Conservation (phyloP, 2,329 filamentous ascomycete genomes). For the Pseudogymnoascus sp. region DNA sequence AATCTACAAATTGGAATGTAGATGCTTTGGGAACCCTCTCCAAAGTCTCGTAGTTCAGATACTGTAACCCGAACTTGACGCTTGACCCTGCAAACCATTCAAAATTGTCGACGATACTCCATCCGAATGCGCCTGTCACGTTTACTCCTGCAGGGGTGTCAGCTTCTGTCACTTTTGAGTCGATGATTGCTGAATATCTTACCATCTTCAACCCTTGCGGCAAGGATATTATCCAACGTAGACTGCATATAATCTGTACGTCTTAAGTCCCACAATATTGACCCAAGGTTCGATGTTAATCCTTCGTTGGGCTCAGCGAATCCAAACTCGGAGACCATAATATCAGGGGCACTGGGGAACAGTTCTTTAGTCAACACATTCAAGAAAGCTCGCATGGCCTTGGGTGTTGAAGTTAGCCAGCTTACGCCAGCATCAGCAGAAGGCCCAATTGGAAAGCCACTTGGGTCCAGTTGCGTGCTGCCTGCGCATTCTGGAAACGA, state of each 20-base stretch:
- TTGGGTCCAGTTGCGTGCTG: slow-evolving; percentile 27
- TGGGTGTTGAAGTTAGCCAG: slow-evolving; percentile 37
- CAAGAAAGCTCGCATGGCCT: slow-evolving; percentile 34
- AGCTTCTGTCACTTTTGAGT: neutral
- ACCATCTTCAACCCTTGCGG: slow-evolving; percentile 31
- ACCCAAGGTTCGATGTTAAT: slow-evolving; percentile 19
- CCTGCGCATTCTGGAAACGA: slow-evolving; percentile 36
- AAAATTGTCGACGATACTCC: slow-evolving; percentile 36
- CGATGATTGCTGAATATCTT: neutral
- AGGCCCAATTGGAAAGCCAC: slow-evolving; percentile 39
- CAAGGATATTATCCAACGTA: slow-evolving; percentile 35
- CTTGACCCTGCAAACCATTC: slow-evolving; percentile 31
- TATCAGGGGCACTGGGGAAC: slow-evolving; percentile 35
- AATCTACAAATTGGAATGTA: slow-evolving; percentile 36
- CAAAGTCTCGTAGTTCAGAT: slow-evolving; percentile 35
- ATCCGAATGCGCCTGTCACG: slow-evolving; percentile 36
- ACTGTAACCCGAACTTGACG: slow-evolving; percentile 36
- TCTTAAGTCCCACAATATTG: slow-evolving; percentile 34
- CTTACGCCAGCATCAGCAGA: slow-evolving; percentile 34
- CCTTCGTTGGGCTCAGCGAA: slow-evolving; percentile 37
- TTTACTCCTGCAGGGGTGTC: slow-evolving; percentile 24
- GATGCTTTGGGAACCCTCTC: slow-evolving; percentile 36
- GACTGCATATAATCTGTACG: slow-evolving; percentile 36
- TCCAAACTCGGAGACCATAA: slow-evolving; percentile 36
- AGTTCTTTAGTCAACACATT: slow-evolving; percentile 36